Conservation (phyloP, 1,139 yeast genomes). For the Zygosaccharomyces pseudobailii region DNA sequence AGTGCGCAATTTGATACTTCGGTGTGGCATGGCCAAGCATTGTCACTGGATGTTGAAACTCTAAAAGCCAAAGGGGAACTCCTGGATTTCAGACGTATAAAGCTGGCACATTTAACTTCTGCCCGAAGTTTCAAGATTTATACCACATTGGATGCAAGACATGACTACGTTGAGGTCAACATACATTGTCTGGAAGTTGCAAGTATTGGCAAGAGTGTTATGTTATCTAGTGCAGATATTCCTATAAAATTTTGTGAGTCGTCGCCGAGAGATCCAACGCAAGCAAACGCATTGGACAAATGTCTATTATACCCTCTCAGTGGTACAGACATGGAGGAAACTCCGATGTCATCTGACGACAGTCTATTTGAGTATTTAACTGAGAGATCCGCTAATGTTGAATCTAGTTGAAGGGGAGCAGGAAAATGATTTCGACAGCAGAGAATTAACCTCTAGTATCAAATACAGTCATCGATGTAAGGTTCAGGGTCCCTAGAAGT, state of each 20-base stretch:
- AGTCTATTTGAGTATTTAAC: constrained; percentile 17
- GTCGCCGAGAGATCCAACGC: neutral
- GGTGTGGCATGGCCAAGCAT: constrained; percentile 36
- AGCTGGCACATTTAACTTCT: constrained; percentile 30
- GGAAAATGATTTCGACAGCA: constrained; percentile 5
- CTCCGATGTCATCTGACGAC: constrained; percentile 19
- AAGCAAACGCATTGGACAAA: neutral
- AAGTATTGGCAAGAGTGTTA: constrained; percentile 28
- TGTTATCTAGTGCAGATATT: constrained; percentile 6
- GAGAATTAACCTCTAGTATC: constrained; percentile 20
- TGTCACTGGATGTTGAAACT: constrained; percentile 31
- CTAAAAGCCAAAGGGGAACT: constrained; percentile 33
- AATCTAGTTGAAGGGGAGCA: neutral
- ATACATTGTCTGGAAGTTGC: constrained; percentile 40
- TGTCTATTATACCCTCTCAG: constrained; percentile 5
- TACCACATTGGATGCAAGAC: constrained; percentile 17
- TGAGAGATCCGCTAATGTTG: neutral
- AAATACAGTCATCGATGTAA: no score
- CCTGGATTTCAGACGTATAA: constrained; percentile 40
- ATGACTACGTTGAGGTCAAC: constrained; percentile 28
- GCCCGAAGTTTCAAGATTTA: constrained; percentile 31
- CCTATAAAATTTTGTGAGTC: constrained; percentile 1
- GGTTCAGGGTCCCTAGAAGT: no score
- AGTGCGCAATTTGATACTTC: constrained; percentile 19
- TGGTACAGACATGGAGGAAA: constrained; percentile 4